Conservation (phyloP, 495 filamentous ascomycete species). For the Podospora australis region DNA sequence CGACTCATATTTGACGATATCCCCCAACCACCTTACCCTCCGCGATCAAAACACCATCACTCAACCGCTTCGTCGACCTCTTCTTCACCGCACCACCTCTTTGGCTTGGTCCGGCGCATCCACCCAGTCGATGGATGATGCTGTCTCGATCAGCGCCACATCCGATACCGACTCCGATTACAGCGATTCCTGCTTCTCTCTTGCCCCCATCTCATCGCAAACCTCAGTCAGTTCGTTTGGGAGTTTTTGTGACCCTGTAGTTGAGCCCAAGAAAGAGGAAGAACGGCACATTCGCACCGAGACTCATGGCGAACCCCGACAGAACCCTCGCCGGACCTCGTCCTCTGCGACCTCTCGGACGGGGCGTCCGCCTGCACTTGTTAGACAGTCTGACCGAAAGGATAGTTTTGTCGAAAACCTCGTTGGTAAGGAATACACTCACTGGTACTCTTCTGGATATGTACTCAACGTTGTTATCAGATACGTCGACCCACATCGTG, state of each 20-base stretch:
- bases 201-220: constrained; percentile 21
- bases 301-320: constrained; percentile 62
- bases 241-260: constrained; percentile 22
- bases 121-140: constrained; percentile 46
- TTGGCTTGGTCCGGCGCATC: constrained; percentile 75
- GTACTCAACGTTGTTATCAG: constrained; percentile 43
- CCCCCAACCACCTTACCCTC: constrained; percentile 30
- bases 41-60: constrained; percentile 48
- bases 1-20: constrained; percentile 40
- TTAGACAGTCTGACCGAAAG: constrained; percentile 90
- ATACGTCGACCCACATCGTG: constrained; percentile 95
- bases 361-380: constrained; percentile 70
- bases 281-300: constrained; percentile 33
- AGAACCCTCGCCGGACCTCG: constrained; percentile 74
- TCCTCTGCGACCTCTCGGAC: constrained; percentile 45
- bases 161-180: constrained; percentile 37
- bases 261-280: constrained; percentile 17
- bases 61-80: constrained; percentile 66
- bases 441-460: constrained; percentile 11
- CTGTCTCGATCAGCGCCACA: constrained; percentile 25
- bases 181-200: constrained; percentile 34
- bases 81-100: constrained; percentile 61
- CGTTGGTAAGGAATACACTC: constrained; percentile 71
- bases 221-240: constrained; percentile 26
- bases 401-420: constrained; percentile 94